Conservation (phyloP, 768 basidiomycete genomes). For the Panus rudis region DNA sequence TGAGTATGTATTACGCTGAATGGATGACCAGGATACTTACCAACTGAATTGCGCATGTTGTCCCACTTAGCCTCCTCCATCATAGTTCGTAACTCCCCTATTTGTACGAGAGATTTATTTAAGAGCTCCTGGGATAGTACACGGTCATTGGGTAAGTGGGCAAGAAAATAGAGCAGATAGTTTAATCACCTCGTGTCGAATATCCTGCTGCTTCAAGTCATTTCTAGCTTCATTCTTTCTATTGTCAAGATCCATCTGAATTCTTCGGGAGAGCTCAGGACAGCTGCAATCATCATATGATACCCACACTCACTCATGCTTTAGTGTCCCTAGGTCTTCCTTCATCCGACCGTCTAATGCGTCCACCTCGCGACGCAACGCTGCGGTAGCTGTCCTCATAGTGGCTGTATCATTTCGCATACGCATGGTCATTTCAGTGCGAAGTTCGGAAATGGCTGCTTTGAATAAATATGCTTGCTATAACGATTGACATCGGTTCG, state of each 20-base stretch:
- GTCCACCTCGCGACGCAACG: conserved; percentile 83
- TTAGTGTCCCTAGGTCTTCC: conserved; percentile 81
- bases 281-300: neutral
- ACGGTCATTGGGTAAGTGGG: neutral
- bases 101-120: conserved; percentile 63
- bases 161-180: neutral
- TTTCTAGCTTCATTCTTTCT: conserved; percentile 85
- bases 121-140: conserved; percentile 60
- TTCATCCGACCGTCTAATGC: conserved; percentile 84
- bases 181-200: conserved; percentile 67
- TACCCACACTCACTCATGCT: conserved; percentile 80
- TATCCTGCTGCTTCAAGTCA: conserved; percentile 79
- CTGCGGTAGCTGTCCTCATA: conserved; percentile 69
- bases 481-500: conserved; percentile 1
- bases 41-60: conserved; percentile 78
- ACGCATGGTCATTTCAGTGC: conserved; percentile 76
- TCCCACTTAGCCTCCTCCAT: conserved; percentile 87
- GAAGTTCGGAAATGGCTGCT: conserved; percentile 85
- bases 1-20: neutral
- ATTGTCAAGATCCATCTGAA: conserved; percentile 94
- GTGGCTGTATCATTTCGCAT: conserved; percentile 80
- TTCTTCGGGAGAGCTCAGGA: conserved; percentile 39
- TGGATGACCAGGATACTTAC: conserved; percentile 36
- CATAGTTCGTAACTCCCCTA: conserved; percentile 73
- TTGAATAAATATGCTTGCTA: conserved; percentile 95